Percentiles rank a stretch among this genome's conserved stretches.
These are phyloP conservation scores for Pythium sukuiense DNA, from an alignment of 352 stramenopile genomes.

Conservation along the genomic window DNA sequence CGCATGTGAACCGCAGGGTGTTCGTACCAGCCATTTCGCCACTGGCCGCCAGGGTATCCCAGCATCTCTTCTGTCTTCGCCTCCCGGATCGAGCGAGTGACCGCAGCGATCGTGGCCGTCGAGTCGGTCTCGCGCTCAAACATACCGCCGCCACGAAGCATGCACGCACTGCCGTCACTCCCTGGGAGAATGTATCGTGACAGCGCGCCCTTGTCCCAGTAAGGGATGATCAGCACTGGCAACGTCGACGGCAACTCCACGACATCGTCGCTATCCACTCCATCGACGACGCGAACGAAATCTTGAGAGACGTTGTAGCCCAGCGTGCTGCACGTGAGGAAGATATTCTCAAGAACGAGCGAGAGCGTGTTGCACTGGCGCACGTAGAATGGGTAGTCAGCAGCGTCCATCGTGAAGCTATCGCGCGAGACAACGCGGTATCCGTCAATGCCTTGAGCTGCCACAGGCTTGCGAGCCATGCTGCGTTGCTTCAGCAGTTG, in stretches of 20 bases:
- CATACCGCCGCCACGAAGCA: background rate
- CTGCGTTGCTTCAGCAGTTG: background rate
- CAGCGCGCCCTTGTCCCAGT: background rate
- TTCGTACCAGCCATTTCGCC: slow-evolving; percentile 13
- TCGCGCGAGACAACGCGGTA: slow-evolving; percentile 8
- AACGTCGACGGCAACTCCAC: background rate
- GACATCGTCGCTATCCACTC: background rate
- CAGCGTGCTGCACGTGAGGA: background rate
- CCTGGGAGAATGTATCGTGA: slow-evolving; percentile 1
- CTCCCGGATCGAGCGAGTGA: background rate
- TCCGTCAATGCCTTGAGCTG: background rate
- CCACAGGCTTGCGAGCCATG: background rate
- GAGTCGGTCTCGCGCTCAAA: slow-evolving; percentile 6
- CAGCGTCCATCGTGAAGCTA: background rate
- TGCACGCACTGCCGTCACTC: background rate
- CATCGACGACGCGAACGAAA: background rate
- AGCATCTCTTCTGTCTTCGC: slow-evolving; percentile 5
- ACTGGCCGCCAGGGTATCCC: background rate
- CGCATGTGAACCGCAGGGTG: slow-evolving; percentile 4
- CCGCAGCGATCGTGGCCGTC: background rate
- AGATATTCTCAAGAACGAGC: background rate
- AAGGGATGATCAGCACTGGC: slow-evolving; percentile 4
- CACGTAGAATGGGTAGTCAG: background rate
- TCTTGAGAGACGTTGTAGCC: background rate
- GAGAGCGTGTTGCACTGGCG: slow-evolving; percentile 1